phyloP scores from a whole-genome alignment of 31 red algal species.

The Porphyra umbilicalis region DNA sequence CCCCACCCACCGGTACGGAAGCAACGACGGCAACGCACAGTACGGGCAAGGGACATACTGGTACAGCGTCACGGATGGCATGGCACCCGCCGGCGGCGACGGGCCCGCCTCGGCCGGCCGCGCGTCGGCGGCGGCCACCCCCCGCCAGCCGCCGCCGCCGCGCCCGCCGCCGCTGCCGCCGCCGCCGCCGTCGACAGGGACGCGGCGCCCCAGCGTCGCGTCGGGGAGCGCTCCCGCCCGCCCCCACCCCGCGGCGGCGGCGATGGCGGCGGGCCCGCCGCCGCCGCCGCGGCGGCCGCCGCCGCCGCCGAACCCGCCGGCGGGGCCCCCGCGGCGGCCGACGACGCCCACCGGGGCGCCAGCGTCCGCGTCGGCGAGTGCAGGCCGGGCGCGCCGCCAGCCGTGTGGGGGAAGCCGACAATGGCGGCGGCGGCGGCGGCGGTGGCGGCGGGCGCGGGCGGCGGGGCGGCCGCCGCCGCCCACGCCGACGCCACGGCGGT shows the following conservation, averaged over 20 bases:
- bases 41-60: constrained; percentile 88
- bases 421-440: neutral
- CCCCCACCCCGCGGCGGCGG: constrained; percentile 75
- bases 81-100: neutral
- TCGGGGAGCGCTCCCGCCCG: neutral
- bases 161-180: neutral
- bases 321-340: neutral
- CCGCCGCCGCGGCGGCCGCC: constrained; percentile 75
- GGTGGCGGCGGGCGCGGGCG: neutral
- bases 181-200: neutral
- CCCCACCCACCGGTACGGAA: no score
- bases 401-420: neutral
- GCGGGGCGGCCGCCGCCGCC: neutral
- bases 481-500: neutral
- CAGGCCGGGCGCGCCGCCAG: neutral
- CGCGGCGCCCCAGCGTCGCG: neutral
- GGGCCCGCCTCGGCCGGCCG: neutral
- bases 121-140: neutral
- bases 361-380: neutral
- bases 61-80: constrained; percentile 38
- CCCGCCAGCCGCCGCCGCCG: neutral
- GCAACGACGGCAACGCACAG: constrained; percentile 8
- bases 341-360: neutral
- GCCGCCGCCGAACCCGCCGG: neutral
- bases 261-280: constrained; percentile 55